Evolutionary conservation across 192 early-diverging fungal genomes (phyloP).

Genomic region (Coemansia sp.): DNA sequence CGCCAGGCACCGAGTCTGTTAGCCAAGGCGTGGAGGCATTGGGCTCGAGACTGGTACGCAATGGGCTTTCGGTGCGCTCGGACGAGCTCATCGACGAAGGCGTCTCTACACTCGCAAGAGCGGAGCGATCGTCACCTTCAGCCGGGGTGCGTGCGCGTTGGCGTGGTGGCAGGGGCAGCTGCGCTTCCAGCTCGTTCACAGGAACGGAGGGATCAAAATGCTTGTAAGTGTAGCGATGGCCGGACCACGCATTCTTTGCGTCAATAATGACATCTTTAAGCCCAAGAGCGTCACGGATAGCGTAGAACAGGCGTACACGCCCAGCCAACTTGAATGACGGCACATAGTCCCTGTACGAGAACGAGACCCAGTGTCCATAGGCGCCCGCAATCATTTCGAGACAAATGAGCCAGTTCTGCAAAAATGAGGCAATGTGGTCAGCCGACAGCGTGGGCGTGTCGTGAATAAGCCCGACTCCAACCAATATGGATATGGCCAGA

Average conservation of each 20-base stretch:
- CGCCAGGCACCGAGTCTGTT: background rate
- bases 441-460: conserved; percentile 56
- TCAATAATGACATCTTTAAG: conserved; percentile 81
- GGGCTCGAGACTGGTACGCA: background rate
- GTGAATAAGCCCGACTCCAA: conserved; percentile 67
- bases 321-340: conserved; percentile 64
- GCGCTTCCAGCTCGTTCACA: conserved; percentile 51
- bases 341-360: conserved; percentile 77
- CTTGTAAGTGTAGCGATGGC: conserved; percentile 72
- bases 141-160: conserved; percentile 5
- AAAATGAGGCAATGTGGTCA: conserved; percentile 69
- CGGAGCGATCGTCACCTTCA: conserved; percentile 24
- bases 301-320: conserved; percentile 70
- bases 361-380: conserved; percentile 75
- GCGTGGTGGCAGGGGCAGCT: conserved; percentile 51
- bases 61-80: background rate
- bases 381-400: conserved; percentile 85
- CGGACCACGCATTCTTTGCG: conserved; percentile 69
- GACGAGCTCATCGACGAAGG: background rate
- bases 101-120: background rate
- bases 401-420: conserved; percentile 90
- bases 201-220: conserved; percentile 73
- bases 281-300: conserved; percentile 77
- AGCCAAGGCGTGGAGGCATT: background rate
- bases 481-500: conserved; percentile 75